Percentiles rank a stretch among this genome's conserved stretches.
phyloP scores from a whole-genome alignment of 106 monocot genomes.

The Phalaenopsis aphrodite region DNA sequence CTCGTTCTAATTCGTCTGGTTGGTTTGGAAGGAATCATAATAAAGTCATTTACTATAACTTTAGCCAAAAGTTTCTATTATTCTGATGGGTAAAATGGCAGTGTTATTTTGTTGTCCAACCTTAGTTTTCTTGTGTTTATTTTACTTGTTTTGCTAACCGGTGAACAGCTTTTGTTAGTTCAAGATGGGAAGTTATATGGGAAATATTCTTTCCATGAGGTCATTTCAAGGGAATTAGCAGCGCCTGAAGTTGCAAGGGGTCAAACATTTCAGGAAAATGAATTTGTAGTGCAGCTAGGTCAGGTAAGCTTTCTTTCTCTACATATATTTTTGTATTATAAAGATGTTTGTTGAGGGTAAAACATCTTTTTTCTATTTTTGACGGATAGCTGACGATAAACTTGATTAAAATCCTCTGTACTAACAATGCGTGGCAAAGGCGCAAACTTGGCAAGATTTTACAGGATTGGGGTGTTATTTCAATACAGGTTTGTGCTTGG shows the following conservation, averaged over 20 bases:
- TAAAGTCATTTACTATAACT: background rate
- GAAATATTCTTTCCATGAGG: constrained; percentile 52
- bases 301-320: constrained; percentile 38
- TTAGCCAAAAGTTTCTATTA: background rate
- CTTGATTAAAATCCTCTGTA: constrained; percentile 89
- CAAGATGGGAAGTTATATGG: constrained; percentile 91
- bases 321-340: constrained; percentile 1
- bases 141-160: constrained; percentile 15
- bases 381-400: constrained; percentile 59
- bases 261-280: constrained; percentile 69
- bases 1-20: no score
- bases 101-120: background rate
- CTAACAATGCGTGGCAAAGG: constrained; percentile 92
- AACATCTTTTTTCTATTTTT: background rate
- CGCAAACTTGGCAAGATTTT: constrained; percentile 94
- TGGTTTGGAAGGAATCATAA: no score
- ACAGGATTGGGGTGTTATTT: constrained; percentile 87
- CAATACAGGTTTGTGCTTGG: constrained; percentile 49
- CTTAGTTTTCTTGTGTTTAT: constrained; percentile 9
- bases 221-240: constrained; percentile 59
- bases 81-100: background rate
- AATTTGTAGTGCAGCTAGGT: constrained; percentile 71
- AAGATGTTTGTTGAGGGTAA: background rate
- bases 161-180: constrained; percentile 66
- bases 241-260: constrained; percentile 42